A percentile compares a stretch with the other conserved stretches of the same genome.
Evolutionary conservation across 1,284 basidiomycete genomes (phyloP).

Genomic region (Rhodofomes roseus): DNA sequence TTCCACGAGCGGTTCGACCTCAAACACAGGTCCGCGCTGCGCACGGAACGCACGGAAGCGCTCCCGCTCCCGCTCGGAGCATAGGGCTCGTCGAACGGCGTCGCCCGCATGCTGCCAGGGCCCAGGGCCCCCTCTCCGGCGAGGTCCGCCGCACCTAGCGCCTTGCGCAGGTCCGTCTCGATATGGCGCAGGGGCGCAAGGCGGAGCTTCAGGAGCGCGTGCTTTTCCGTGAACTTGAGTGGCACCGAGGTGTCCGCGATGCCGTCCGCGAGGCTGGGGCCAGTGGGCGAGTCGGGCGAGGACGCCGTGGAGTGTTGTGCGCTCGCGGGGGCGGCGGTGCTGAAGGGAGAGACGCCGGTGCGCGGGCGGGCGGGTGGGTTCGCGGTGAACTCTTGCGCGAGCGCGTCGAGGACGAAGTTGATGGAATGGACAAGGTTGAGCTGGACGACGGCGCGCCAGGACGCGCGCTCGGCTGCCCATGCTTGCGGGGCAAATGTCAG

Average conservation of each 20-base stretch:
- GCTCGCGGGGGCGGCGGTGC: background rate
- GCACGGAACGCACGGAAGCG: background rate
- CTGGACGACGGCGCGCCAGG: slow-evolving; percentile 63
- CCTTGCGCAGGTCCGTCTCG: slow-evolving; percentile 48
- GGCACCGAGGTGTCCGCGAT: slow-evolving; percentile 7
- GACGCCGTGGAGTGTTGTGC: background rate
- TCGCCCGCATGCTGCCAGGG: slow-evolving; percentile 19
- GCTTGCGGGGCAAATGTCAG: slow-evolving; percentile 47
- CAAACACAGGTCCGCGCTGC: slow-evolving; percentile 25
- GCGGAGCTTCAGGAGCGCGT: slow-evolving; percentile 45
- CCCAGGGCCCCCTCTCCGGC: background rate
- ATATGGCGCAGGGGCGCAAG: slow-evolving; percentile 52
- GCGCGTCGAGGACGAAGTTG: slow-evolving; percentile 49
- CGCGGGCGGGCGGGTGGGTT: slow-evolving; percentile 10
- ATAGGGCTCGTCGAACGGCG: slow-evolving; percentile 18
- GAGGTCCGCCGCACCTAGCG: slow-evolving; percentile 41
- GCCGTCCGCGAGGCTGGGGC: slow-evolving; percentile 27
- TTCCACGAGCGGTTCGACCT: slow-evolving; percentile 28
- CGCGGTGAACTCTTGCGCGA: slow-evolving; percentile 40
- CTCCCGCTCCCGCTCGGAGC: slow-evolving; percentile 2
- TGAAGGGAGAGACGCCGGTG: slow-evolving; percentile 7
- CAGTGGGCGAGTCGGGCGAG: background rate
- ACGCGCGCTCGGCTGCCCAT: slow-evolving; percentile 53
- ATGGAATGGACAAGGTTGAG: slow-evolving; percentile 63
- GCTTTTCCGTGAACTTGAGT: slow-evolving; percentile 37